Evolutionary conservation across 1,284 basidiomycete species (phyloP).

Genomic region (Earliella scabrosa): DNA sequence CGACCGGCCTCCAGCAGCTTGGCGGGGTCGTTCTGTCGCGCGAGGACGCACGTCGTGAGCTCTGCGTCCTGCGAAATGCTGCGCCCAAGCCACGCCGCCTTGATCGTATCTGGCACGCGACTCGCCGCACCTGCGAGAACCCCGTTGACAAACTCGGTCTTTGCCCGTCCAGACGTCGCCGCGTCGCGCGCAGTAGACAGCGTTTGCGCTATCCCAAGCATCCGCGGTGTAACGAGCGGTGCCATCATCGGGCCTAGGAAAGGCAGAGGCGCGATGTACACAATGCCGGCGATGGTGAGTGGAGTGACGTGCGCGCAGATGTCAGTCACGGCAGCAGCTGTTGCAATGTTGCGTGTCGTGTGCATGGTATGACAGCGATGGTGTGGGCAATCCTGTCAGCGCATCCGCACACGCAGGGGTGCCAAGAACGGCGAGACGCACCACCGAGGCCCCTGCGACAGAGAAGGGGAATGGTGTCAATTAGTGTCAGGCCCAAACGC

Average conservation of each 20-base stretch:
- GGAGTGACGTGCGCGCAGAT: conserved; percentile 21
- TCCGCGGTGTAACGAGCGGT: conserved; percentile 17
- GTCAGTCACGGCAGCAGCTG: conserved; percentile 28
- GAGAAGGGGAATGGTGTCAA: background rate
- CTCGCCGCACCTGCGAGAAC: conserved; percentile 23
- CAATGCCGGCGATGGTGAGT: conserved; percentile 24
- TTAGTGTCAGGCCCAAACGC: conserved; percentile 1
- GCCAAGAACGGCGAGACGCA: conserved; percentile 7
- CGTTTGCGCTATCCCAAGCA: conserved; percentile 16
- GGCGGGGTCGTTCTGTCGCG: conserved; percentile 21
- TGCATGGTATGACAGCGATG: too few relatives aligned
- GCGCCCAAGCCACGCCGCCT: conserved; percentile 27
- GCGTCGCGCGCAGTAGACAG: conserved; percentile 21
- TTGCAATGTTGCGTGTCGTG: background rate
- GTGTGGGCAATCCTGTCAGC: background rate
- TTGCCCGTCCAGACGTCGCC: conserved; percentile 19
- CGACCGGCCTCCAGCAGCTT: conserved; percentile 24
- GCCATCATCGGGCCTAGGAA: conserved; percentile 25
- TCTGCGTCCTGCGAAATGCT: conserved; percentile 20
- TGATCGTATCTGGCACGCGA: conserved; percentile 18
- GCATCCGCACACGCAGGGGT: background rate
- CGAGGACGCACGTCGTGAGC: conserved; percentile 9
- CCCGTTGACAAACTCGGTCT: conserved; percentile 24
- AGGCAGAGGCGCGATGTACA: conserved; percentile 25
- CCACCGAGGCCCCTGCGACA: conserved; percentile 19